Evolutionary conservation across 2,329 filamentous ascomycete species (phyloP).

Genomic region (Colletotrichum limetticola): DNA sequence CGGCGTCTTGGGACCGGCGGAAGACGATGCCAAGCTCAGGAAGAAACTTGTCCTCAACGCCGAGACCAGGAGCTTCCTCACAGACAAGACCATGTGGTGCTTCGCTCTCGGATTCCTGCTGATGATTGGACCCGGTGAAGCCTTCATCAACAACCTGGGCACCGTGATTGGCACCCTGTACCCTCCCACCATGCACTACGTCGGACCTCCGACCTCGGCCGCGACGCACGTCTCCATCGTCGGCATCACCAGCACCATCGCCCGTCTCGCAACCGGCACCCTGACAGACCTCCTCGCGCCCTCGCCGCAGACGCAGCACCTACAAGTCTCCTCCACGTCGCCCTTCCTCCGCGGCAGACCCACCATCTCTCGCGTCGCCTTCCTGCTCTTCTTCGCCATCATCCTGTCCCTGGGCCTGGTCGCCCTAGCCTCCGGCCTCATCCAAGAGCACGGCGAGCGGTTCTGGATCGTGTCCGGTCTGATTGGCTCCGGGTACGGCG

Average conservation of each 20-base stretch:
- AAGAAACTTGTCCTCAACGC: slow-evolving; percentile 93
- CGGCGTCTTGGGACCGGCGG: slow-evolving; percentile 48
- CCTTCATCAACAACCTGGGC: slow-evolving; percentile 97
- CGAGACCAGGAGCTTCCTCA: slow-evolving; percentile 86
- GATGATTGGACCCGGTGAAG: slow-evolving; percentile 93
- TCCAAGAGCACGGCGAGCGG: slow-evolving; percentile 79
- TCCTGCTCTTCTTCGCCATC: slow-evolving; percentile 80
- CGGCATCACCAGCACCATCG: slow-evolving; percentile 88
- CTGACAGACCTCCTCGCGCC: slow-evolving; percentile 88
- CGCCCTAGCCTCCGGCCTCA: slow-evolving; percentile 78
- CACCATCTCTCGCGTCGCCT: slow-evolving; percentile 79
- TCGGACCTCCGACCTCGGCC: slow-evolving; percentile 65
- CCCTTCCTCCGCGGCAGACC: slow-evolving; percentile 48
- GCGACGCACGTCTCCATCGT: slow-evolving; percentile 94
- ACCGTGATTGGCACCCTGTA: slow-evolving; percentile 91
- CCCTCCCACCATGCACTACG: slow-evolving; percentile 59
- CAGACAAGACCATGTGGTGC: slow-evolving; percentile 95
- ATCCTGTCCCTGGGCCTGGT: slow-evolving; percentile 81
- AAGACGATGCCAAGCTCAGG: slow-evolving; percentile 70
- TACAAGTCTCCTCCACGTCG: slow-evolving; percentile 53
- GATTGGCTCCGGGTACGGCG: slow-evolving; percentile 92
- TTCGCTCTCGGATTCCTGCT: slow-evolving; percentile 92
- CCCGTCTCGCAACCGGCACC: slow-evolving; percentile 88
- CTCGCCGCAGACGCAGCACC: slow-evolving; percentile 68
- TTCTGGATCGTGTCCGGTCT: slow-evolving; percentile 89